Evolutionary conservation across 805 yeast genomes (phyloP).

Genomic region (Candida krabiensis): DNA sequence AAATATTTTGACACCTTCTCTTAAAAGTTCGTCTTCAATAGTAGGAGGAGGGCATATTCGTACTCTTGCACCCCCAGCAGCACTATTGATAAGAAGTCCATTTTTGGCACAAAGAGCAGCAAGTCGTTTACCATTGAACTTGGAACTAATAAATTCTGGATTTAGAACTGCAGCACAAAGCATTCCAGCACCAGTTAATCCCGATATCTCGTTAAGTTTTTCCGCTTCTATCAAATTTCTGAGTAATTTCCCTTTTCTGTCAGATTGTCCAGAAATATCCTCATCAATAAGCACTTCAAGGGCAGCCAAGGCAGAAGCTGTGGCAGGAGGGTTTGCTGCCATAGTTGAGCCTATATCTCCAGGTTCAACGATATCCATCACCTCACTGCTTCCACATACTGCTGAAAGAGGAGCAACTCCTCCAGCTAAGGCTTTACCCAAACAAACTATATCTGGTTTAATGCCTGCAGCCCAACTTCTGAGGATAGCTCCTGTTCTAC

Average conservation of each 20-base stretch:
- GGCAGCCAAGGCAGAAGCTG: constrained; percentile 30
- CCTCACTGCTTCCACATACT: constrained; percentile 22
- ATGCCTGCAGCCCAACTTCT: constrained; percentile 20
- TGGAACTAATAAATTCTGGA: constrained; percentile 7
- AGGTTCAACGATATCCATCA: constrained; percentile 22
- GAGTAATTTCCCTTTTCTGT: constrained; percentile 19
- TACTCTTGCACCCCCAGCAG: constrained; percentile 24
- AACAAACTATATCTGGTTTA: constrained; percentile 29
- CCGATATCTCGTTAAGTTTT: constrained; percentile 15
- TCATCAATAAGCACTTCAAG: constrained; percentile 28
- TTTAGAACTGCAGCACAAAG: constrained; percentile 25
- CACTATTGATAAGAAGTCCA: constrained; percentile 23
- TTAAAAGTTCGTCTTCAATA: constrained; percentile 20
- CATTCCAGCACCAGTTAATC: constrained; percentile 26
- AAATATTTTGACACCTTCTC: constrained; percentile 25
- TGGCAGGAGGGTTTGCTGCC: constrained; percentile 33
- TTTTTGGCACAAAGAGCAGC: constrained; percentile 23
- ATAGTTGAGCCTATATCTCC: constrained; percentile 32
- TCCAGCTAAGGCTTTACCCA: constrained; percentile 30
- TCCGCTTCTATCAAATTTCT: constrained; percentile 15
- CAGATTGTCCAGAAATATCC: constrained; percentile 18
- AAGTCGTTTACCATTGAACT: constrained; percentile 20
- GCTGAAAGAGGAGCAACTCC: constrained; percentile 29
- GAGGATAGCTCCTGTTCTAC: constrained; percentile 27
- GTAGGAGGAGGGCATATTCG: constrained; percentile 31